phyloP scores from a whole-genome alignment of 306 rosid species.

The Elaeagnus macrophylla region DNA sequence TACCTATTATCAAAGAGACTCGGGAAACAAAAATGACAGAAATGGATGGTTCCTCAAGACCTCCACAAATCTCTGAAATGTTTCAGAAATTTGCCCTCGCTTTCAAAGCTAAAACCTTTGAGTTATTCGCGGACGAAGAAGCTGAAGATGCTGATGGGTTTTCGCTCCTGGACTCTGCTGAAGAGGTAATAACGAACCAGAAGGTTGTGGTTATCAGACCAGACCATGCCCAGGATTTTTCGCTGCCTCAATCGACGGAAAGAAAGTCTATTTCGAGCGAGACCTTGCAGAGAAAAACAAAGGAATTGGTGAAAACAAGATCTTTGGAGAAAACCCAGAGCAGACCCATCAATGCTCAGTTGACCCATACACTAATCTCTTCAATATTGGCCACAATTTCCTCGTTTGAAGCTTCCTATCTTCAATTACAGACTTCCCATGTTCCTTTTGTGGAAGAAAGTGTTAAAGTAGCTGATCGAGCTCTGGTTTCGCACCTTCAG shows the following conservation, averaged over 20 bases:
- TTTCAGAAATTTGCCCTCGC: conserved; percentile 90
- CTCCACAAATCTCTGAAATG: conserved; percentile 96
- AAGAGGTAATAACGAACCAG: conserved; percentile 82
- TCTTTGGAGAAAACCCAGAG: conserved; percentile 21
- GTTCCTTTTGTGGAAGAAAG: conserved; percentile 71
- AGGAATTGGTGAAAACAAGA: conserved; percentile 1
- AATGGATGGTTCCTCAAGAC: conserved; percentile 50
- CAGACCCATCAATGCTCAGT: conserved; percentile 24
- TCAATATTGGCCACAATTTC: conserved; percentile 72
- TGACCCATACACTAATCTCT: conserved; percentile 49
- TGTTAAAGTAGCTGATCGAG: conserved; percentile 59
- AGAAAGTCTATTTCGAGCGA: conserved; percentile 9
- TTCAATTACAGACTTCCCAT: conserved; percentile 80
- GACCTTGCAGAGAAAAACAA: conserved; percentile 17
- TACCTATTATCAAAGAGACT: background rate
- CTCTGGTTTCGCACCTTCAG: conserved; percentile 74
- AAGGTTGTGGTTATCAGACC: conserved; percentile 94
- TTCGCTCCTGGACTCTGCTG: conserved; percentile 80
- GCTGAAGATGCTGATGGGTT: conserved; percentile 57
- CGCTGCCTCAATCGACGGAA: conserved; percentile 8
- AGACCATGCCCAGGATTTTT: conserved; percentile 20
- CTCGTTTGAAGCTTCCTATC: conserved; percentile 83
- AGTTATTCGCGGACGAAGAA: conserved; percentile 67
- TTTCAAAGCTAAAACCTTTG: conserved; percentile 82
- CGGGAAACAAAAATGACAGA: conserved; percentile 34